Evolutionary conservation across 371 early-diverging fungal species (phyloP).

Genomic region (Smittium mucronatum): DNA sequence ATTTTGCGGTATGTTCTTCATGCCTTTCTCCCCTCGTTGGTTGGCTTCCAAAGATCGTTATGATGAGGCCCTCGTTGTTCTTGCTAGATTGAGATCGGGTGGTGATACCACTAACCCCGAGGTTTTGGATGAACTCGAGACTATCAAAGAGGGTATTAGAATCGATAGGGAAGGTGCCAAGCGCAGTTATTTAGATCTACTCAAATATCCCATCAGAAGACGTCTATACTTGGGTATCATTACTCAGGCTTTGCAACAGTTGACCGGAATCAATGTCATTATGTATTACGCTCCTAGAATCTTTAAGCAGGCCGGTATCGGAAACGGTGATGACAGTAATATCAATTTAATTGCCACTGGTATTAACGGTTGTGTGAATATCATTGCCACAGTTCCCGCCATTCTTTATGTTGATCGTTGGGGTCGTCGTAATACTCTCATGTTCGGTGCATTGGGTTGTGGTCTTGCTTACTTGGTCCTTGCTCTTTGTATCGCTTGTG

Average conservation of each 20-base stretch:
- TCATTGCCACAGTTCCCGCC: slow-evolving; percentile 55
- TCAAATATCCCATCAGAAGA: slow-evolving; percentile 41
- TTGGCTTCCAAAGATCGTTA: slow-evolving; percentile 51
- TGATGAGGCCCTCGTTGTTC: slow-evolving; percentile 45
- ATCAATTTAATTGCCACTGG: slow-evolving; percentile 49
- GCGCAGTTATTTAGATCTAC: slow-evolving; percentile 57
- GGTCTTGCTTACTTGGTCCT: slow-evolving; percentile 26
- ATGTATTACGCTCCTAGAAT: slow-evolving; percentile 60
- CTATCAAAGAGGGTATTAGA: slow-evolving; percentile 50
- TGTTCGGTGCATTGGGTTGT: slow-evolving; percentile 31
- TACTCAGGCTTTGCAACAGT: slow-evolving; percentile 59
- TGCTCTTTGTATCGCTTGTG: slow-evolving; percentile 33
- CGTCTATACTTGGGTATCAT: slow-evolving; percentile 49
- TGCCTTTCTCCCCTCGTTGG: slow-evolving; percentile 91
- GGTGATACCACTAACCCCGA: slow-evolving; percentile 37
- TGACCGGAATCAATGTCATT: slow-evolving; percentile 58
- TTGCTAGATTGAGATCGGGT: slow-evolving; percentile 56
- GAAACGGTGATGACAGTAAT: slow-evolving; percentile 30
- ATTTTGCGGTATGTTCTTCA: slow-evolving; percentile 47
- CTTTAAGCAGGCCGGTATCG: slow-evolving; percentile 49
- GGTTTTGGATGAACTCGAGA: slow-evolving; percentile 53
- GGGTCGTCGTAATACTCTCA: slow-evolving; percentile 44
- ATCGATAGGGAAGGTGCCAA: slow-evolving; percentile 51
- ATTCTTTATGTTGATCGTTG: slow-evolving; percentile 57
- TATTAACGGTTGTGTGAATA: slow-evolving; percentile 56